phyloP scores from a whole-genome alignment of 148 eudicot species.

The Diospyros lotus region DNA sequence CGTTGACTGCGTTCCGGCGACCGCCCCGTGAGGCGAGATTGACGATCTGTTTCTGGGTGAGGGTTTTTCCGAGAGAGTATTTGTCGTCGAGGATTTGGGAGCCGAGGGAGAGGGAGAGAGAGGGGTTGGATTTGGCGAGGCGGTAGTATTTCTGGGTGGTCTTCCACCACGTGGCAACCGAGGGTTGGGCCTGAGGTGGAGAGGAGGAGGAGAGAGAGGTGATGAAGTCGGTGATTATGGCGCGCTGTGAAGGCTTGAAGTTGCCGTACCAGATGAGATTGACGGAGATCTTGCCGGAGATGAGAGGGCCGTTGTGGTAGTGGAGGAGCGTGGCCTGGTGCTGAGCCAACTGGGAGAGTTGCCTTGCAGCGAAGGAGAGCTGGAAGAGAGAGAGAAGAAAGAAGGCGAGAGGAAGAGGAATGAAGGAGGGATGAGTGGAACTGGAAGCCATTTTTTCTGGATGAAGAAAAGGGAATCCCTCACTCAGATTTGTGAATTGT shows the following conservation, averaged over 20 bases:
- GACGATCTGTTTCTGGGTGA: conserved; percentile 9
- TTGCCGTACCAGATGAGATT: conserved; percentile 46
- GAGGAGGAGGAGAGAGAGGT: conserved; percentile 19
- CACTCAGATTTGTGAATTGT: too few relatives aligned
- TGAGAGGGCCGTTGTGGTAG: conserved; percentile 34
- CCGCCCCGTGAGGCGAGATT: conserved; percentile 11
- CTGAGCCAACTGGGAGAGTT: too few relatives aligned
- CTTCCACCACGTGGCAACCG: conserved; percentile 39
- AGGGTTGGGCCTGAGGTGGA: conserved; percentile 18
- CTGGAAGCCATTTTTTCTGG: too few relatives aligned
- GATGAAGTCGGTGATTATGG: conserved; percentile 35
- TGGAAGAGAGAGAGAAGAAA: too few relatives aligned
- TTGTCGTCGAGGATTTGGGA: conserved; percentile 2
- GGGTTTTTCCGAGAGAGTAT: conserved; percentile 13
- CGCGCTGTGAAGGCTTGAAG: conserved; percentile 34
- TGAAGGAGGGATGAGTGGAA: too few relatives aligned
- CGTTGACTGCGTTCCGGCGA: conserved; percentile 3
- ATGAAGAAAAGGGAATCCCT: too few relatives aligned
- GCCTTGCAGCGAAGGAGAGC: too few relatives aligned
- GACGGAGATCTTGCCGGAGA: conserved; percentile 27
- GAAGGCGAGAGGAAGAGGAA: too few relatives aligned
- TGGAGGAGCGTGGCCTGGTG: conserved; percentile 3
- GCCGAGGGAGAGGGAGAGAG: conserved; percentile 4
- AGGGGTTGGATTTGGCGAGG: conserved; percentile 7
- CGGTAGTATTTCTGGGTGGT: conserved; percentile 32